Evolutionary conservation across 2,329 filamentous ascomycete species (phyloP).

Genomic region (Ascochyta pisi): DNA sequence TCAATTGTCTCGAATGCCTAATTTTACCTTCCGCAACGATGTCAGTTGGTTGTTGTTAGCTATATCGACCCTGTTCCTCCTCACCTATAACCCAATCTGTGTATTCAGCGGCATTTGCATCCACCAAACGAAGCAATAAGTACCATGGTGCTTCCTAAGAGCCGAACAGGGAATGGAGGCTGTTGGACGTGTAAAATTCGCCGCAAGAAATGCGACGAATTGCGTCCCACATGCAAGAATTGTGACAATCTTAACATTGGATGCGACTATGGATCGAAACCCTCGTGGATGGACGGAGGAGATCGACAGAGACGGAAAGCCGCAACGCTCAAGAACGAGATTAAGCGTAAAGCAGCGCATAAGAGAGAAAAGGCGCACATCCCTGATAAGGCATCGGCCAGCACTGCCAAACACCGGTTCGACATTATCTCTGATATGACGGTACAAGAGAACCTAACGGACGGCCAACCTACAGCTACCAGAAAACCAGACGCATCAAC

Average conservation of each 20-base stretch:
- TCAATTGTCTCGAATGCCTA: too few species aligned
- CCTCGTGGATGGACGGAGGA: conserved; percentile 23
- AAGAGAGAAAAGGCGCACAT: conserved; percentile 16
- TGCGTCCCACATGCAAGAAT: conserved; percentile 12
- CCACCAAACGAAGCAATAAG: background rate
- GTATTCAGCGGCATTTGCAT: background rate
- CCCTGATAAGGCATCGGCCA: background rate
- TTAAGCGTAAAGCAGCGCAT: conserved; percentile 18
- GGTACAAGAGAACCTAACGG: background rate
- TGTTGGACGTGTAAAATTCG: conserved; percentile 29
- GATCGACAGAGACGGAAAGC: conserved; percentile 14
- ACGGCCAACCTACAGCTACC: background rate
- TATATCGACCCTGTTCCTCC: background rate
- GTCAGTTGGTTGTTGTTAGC: background rate
- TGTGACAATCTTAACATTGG: conserved; percentile 19
- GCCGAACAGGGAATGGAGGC: conserved; percentile 6
- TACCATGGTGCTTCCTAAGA: background rate
- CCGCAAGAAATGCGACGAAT: conserved; percentile 24
- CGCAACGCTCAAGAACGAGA: conserved; percentile 16
- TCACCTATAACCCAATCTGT: background rate
- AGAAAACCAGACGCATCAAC: background rate
- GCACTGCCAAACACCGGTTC: background rate
- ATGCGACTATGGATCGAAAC: conserved; percentile 19
- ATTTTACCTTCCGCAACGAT: too few species aligned
- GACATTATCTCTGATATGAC: conserved; percentile 9